Base-by-base conservation (phyloP, 345 rosid species). In the Eutrema yunnanense region DNA sequence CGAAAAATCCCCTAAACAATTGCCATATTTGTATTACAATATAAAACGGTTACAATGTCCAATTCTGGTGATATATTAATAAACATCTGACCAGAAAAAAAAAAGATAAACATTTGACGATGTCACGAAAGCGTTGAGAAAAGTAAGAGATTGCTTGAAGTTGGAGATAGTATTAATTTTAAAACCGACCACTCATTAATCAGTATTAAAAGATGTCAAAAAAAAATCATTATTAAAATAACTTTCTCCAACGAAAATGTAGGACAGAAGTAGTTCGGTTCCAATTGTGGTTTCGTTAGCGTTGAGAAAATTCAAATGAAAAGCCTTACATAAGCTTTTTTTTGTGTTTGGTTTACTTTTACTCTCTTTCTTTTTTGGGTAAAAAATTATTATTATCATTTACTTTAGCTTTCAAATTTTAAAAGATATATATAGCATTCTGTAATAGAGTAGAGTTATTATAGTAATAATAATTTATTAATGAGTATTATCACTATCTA, bases 161-260 rank as follows among this genome's bases (percentile, higher is more conserved):
- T n/a, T 44, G 46, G 2, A 9, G 55, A 53, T n/a, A 4, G 8
- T 34, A 63, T 53, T 52, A 62, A 43, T 53, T 53, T 63, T 9
- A 14, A 27, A 72, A 72, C 63, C 63, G 47, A 72, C 63, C 63
- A 51, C 50, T 71, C 61, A 61, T 63, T 62, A 32, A 51, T 42
- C 62, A 72, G 2, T 14, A 44, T 62, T 72, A 8, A 71, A 19
- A 62, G 26, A 22, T 22, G 26, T 22, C 26, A 22, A 22, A 22
- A 22, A 22, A 22, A 22, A 33, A 51, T 42, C 62, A 72, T 2
- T 14, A 44, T 62, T 72, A 8, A 71, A 19, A 62, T 53, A 43
- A 19, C 52, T 62, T 72, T 72, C 22, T 48, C 41, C 22, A 6
- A 71, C 8, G 50, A 27, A 59, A 71, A 48, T 49, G 50, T 59